Evolutionary conservation across 345 rosid species (phyloP), one percentile per base, ranked within the genome.

Genomic region (Clarkia xantiana): DNA sequence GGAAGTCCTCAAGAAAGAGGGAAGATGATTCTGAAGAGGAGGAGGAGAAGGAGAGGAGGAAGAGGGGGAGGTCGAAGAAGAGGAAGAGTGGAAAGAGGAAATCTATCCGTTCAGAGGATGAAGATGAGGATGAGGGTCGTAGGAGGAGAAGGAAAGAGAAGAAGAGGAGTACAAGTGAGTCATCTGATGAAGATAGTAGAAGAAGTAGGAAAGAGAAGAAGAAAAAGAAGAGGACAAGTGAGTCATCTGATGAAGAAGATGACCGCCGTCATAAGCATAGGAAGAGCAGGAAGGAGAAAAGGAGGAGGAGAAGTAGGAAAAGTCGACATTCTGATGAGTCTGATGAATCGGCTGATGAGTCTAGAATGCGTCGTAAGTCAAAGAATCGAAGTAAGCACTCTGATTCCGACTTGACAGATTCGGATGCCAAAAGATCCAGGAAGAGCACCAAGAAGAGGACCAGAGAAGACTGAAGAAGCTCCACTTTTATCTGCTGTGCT

Each of bases 71-170:
- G 36, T 29, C 36, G 36, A 81, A 60, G 72, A 83, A 78, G 61
- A 82, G 90, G 46, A 72, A 67, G 58, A 76, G 65, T 54, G 64
- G 72, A 72, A 80, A 71, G 66, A 80, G 85, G 58, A 67, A 62
- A 23, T 25, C 34, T 23, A 67, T 74, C 51, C 74, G 72, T 50
- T 80, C 87, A 6, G 79, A 76, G 56, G 80, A 91, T 14, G 94
- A n/a, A n/a, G n/a, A 78, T 10, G 89, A 75, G 22, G 72, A 52
- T 34, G 73, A 66, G 40, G 54, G 63, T 44, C 56, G 71, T 25
- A 69, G 78, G n/a, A n/a, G n/a, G n/a, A n/a, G n/a, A n/a, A n/a
- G n/a, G n/a, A n/a, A n/a, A n/a, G n/a, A n/a, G n/a, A n/a, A n/a
- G n/a, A n/a, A n/a, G n/a, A n/a, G n/a, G n/a, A n/a, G n/a, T n/a